Base-by-base conservation (phyloP, 23 red algal genomes). In the Chondrus crispus region DNA sequence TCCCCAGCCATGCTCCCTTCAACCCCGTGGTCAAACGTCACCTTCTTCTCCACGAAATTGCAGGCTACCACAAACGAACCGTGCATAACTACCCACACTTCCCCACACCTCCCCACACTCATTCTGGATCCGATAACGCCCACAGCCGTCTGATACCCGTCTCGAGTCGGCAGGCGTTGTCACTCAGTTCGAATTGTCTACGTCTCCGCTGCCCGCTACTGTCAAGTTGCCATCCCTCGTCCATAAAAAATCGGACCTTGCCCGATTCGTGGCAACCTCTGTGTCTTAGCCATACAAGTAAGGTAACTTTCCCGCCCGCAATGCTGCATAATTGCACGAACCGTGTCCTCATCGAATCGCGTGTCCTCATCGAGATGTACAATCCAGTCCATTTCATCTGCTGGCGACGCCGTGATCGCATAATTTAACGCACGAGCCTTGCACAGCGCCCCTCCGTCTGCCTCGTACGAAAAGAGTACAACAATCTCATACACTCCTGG, bases 11-110 rank as follows among this genome's bases (percentile, higher is more conserved):
- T 88, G 46, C 82, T 88, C 42, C 82, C 92, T 26, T 87, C 92
- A 22, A 82, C 82, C 29, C 92, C 92, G n/a, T 88, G 92, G 53
- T 94, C 92, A 70, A 94, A 94, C 30, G 81, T 87, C 10, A 94
- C 82, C 19, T 48, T 83, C 52, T 80, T 54, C 32, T 94, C 92
- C 35, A 94, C 83, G 75, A 40, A 80, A 39, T 87, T n/a, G 39
- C 72, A 51, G 33, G 63, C 92, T 18, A 94, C 81, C 20, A 94
- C 92, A 79, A 88, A 94, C 24, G 92, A 94, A 62, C 92, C 92
- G 62, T 94, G 92, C 92, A 94, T 94, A 20, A 82, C 92, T 6
- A 94, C 92, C 92, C 92, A 94, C 2, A 81, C 92, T 83, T 94
- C 92, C n/a, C n/a, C n/a, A n/a, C n/a, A n/a, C n/a, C 92, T 94